These are phyloP conservation scores for Aspergillus indologenus DNA, from an alignment of 495 filamentous ascomycete genomes.

Conservation along the genomic window DNA sequence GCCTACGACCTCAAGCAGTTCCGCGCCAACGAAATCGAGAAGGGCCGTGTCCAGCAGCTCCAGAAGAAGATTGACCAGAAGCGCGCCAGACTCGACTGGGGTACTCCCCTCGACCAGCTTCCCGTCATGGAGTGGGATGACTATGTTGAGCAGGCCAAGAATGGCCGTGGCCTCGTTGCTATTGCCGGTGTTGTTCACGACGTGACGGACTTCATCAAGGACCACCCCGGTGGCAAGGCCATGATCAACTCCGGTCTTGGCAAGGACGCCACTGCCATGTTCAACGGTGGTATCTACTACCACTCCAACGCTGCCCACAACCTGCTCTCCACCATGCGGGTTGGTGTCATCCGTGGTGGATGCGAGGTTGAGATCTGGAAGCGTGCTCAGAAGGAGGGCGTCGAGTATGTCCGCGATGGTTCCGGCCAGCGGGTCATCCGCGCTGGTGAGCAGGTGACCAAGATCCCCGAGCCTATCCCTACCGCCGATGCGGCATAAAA, in stretches of 20 bases:
- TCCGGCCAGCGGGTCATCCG: constrained; percentile 81
- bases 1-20: constrained; percentile 89
- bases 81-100: constrained; percentile 80
- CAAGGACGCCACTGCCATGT: constrained; percentile 91
- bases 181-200: constrained; percentile 89
- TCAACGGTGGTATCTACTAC: constrained; percentile 90
- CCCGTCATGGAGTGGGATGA: constrained; percentile 90
- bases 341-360: constrained; percentile 62
- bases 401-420: constrained; percentile 74
- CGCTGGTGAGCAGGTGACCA: constrained; percentile 86
- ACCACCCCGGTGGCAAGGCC: constrained; percentile 84
- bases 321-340: constrained; percentile 80
- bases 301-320: constrained; percentile 93
- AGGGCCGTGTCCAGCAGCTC: constrained; percentile 82
- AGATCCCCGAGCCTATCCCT: constrained; percentile 47
- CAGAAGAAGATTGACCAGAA: constrained; percentile 94
- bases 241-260: constrained; percentile 78
- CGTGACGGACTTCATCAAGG: constrained; percentile 77
- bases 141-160: constrained; percentile 65
- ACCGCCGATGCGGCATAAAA: constrained; percentile 2
- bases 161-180: constrained; percentile 65
- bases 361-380: constrained; percentile 16
- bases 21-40: constrained; percentile 87
- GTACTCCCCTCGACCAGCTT: constrained; percentile 75
- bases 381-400: constrained; percentile 29